phyloP scores from a whole-genome alignment of 73 alveolate genomes.

The Tetrahymena elliotti region DNA sequence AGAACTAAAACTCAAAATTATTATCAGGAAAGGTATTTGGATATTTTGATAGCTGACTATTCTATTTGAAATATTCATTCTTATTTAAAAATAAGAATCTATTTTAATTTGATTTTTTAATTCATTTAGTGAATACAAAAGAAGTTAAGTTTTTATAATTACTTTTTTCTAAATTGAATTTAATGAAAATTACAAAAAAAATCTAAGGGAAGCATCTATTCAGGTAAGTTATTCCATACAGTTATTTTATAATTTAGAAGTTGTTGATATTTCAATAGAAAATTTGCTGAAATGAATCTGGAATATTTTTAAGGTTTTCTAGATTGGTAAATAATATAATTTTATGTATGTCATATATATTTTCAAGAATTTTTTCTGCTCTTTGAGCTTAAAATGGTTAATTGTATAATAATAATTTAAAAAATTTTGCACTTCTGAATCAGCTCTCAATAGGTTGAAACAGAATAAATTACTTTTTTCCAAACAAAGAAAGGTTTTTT shows the following conservation, averaged over 20 bases:
- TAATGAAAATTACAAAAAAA: not conserved
- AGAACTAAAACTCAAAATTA: not conserved
- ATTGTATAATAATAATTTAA: too few relatives aligned
- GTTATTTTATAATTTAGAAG: not conserved
- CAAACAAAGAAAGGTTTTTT: too few relatives aligned
- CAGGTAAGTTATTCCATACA: not conserved
- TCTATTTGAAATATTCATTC: not conserved
- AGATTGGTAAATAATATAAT: not conserved
- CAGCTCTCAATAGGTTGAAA: not conserved
- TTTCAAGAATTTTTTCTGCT: not conserved
- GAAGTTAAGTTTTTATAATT: not conserved
- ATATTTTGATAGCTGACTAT: too few relatives aligned
- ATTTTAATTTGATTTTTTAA: too few relatives aligned
- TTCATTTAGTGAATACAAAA: not conserved
- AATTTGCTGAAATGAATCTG: not conserved
- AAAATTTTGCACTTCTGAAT: too few relatives aligned
- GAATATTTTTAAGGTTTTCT: not conserved
- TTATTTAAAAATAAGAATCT: not conserved
- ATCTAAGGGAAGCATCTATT: not conserved
- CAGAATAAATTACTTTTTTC: too few relatives aligned
- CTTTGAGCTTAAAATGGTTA: not conserved
- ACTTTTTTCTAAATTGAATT: not conserved
- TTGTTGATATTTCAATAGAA: not conserved
- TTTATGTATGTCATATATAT: not conserved
- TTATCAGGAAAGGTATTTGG: not conserved